A percentile compares a stretch with the other conserved stretches of the same genome.
Evolutionary conservation across 306 rosid genomes (phyloP).

Genomic region (Vigna radiata): DNA sequence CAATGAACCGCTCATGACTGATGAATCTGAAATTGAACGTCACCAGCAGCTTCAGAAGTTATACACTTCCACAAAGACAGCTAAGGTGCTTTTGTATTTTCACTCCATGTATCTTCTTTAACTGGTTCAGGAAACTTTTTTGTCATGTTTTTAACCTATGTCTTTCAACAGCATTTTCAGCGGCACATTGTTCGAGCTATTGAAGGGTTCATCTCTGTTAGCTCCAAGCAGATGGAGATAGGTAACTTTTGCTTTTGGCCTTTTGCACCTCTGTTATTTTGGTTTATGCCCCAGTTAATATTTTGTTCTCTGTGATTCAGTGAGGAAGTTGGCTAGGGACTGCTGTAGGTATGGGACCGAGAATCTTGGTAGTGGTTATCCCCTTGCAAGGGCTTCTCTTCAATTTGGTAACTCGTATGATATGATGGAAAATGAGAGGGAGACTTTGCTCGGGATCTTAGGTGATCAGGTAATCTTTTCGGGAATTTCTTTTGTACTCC

Average conservation of each 20-base stretch:
- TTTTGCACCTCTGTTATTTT: slow-evolving; percentile 37
- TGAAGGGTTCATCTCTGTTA: slow-evolving; percentile 68
- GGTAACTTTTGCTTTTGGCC: slow-evolving; percentile 56
- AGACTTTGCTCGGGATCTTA: slow-evolving; percentile 64
- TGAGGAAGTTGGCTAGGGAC: slow-evolving; percentile 76
- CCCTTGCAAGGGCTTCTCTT: slow-evolving; percentile 68
- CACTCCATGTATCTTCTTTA: not conserved
- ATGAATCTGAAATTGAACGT: slow-evolving; percentile 80
- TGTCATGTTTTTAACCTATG: slow-evolving; percentile 37
- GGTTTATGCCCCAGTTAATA: slow-evolving; percentile 41
- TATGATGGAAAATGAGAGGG: slow-evolving; percentile 72
- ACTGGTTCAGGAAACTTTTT: slow-evolving; percentile 8
- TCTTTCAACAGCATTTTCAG: slow-evolving; percentile 75
- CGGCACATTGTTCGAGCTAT: slow-evolving; percentile 82
- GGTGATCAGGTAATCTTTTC: slow-evolving; percentile 76
- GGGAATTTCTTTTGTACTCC: slow-evolving; percentile 24
- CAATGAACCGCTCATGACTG: slow-evolving; percentile 65
- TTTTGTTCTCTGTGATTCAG: slow-evolving; percentile 51
- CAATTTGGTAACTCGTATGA: slow-evolving; percentile 66
- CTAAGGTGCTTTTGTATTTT: slow-evolving; percentile 65
- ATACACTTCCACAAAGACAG: slow-evolving; percentile 75
- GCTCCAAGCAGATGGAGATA: slow-evolving; percentile 87
- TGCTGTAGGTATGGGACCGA: slow-evolving; percentile 80
- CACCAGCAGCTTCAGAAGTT: slow-evolving; percentile 77
- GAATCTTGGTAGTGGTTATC: slow-evolving; percentile 53